Base-by-base conservation (phyloP, 768 basidiomycete species). In the Tulasnella calospora region DNA sequence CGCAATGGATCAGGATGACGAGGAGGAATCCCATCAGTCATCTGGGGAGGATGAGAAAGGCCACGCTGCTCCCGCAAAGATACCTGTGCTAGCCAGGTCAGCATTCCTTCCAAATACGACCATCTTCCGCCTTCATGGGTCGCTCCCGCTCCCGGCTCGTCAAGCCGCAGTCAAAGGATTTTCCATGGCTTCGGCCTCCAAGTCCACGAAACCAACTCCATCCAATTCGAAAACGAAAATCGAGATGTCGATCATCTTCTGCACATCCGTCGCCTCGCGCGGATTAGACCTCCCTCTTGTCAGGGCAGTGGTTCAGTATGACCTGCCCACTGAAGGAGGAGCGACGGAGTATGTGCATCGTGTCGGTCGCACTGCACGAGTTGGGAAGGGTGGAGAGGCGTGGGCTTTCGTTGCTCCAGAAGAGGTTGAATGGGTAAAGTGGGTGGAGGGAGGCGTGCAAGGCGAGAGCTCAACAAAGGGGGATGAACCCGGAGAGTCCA, bases 211-310 rank as follows among this genome's bases (percentile, higher is more conserved):
- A 87, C 47, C 82, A 81, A 73, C 81, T 84, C 8, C 27, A 69
- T 78, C 82, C 5, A 86, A 85, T 57, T 30, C 27, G 74, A 74
- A 80, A n/a, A 79, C 51, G 8, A 76, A 61, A n/a, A 57, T 83
- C 80, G 81, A 80, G 44, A 0, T 88, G 90, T 5, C 96, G 1
- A 88, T 99, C 72, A 88, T 99, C 5, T 88, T 99, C 69, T 98
- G 96, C 83, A 99, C 98, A 0, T 97, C 95, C 12, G 96, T 99
- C 74, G 98, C 98, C 3, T 96, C 98, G n/a, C 94, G 98, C 83
- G 98, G 98, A 83, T 89, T 99, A 35, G 97, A 99, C 85, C 87
- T 99, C 36, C 96, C 96, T 7, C 88, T 94, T n/a, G 96, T 99
- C 9, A 91, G 92, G 46, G 94, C 94, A 3, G 96, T 99, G 79